Base-by-base conservation (phyloP, 1,284 basidiomycete genomes). In the Rhodotorula sp. region DNA sequence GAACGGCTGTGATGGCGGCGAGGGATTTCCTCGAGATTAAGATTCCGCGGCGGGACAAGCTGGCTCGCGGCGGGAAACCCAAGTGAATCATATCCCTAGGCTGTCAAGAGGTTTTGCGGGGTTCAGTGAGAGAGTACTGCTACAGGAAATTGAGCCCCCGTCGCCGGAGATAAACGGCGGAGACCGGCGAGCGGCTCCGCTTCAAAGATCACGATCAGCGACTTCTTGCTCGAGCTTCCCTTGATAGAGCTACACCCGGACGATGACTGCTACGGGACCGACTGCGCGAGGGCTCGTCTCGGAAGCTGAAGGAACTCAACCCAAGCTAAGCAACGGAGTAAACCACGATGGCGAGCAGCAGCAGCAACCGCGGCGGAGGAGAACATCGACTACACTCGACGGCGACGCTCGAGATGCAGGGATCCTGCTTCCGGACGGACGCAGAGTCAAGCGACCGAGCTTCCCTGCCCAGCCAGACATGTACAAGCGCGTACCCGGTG, bases 21-120 rank as follows among this genome's bases (percentile, higher is more conserved):
- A 85, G 84, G 73, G 91, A 92, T 80, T 90, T 87, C 70, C 86
- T 90, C 85, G 83, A 83, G 58, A 79, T 90, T 49, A 81, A 83
- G 12, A 81, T 92, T 48, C 85, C 86, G 29, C 52, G 71, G 64
- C 43, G 71, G 57, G 69, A 74, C 48, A 64, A 64, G 57, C 48
- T 43, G 39, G 39, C 39, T 43, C 39, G 39, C 39, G 39, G 39
- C 39, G 39, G 39, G 10, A 43, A 43, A 43, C 12, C 39, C 39
- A 43, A 43, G 39, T 43, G 39, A 43, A 43, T 43, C 39, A 43
- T 43, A 1, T 43, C 39, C 12, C 39, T 14, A 43, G 39, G 12
- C 39, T 43, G 8, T 43, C 10, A 2, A 2, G 10, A 43, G 39
- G 12, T 43, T 39, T 43, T 29, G 29, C 29, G 29, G 29, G 29